Evolutionary conservation across 352 stramenopile genomes (phyloP).

Genomic region (Globisporangium abappressorium): DNA sequence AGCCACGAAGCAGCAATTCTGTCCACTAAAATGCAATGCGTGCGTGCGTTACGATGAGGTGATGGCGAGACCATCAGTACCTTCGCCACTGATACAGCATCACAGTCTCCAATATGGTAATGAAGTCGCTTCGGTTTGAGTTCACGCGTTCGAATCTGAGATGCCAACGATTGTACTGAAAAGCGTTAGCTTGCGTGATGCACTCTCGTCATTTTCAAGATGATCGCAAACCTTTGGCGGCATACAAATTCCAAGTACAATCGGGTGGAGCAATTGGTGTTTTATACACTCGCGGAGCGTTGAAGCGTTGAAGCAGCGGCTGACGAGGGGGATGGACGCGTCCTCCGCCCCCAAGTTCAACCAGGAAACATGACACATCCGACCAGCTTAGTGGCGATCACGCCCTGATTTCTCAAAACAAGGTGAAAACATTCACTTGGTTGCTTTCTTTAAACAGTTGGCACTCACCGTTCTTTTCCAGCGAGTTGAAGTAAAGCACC

Average conservation of each 20-base stretch:
- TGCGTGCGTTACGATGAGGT: no score
- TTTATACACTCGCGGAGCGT: constrained; percentile 2
- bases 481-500: background rate
- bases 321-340: constrained; percentile 3
- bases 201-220: background rate
- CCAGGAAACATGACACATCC: constrained; percentile 11
- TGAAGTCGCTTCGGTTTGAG: no score
- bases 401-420: constrained; percentile 5
- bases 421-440: background rate
- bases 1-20: background rate
- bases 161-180: background rate
- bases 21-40: no score
- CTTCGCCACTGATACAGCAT: no score
- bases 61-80: no score
- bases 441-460: background rate
- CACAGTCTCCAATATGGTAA: no score
- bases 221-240: background rate
- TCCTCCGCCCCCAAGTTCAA: constrained; percentile 15
- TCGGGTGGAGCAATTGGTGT: background rate
- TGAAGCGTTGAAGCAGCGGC: background rate
- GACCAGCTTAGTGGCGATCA: background rate
- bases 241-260: constrained; percentile 9
- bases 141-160: background rate
- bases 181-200: constrained; percentile 1
- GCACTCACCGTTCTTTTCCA: background rate